phyloP scores from a whole-genome alignment of 192 early-diverging fungal genomes.

The Backusella westeae region DNA sequence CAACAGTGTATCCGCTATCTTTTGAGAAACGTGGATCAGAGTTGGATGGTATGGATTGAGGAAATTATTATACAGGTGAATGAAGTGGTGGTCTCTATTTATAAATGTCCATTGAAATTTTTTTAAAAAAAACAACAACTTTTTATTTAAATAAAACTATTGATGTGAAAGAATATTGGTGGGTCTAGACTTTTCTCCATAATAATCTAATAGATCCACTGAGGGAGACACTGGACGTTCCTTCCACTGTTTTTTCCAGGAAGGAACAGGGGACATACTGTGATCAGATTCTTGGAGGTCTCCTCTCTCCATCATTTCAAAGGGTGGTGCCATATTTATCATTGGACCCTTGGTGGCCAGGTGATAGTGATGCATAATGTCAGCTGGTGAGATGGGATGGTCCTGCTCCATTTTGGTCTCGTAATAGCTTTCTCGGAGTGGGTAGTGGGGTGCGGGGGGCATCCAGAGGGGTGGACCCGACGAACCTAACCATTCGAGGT shows the following conservation, averaged over 20 bases:
- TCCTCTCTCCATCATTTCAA: not conserved
- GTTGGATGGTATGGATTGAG: not conserved
- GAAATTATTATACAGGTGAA: not conserved
- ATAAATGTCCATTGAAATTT: not conserved
- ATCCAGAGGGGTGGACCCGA: not conserved
- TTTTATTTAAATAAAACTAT: not conserved
- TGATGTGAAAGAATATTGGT: constrained; percentile 1
- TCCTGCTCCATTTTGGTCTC: not conserved
- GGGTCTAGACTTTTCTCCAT: not conserved
- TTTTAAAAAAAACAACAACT: not conserved
- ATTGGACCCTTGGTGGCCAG: not conserved
- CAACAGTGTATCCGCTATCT: not conserved
- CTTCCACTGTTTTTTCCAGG: not conserved
- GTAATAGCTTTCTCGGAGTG: not conserved
- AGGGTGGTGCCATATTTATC: not conserved
- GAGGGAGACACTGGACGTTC: not conserved
- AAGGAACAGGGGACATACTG: too few relatives aligned
- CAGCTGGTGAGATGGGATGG: not conserved
- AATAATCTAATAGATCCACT: not conserved
- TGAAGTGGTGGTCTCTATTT: not conserved
- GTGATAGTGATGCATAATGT: not conserved
- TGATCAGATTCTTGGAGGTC: not conserved
- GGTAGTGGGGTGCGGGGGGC: not conserved
- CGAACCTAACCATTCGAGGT: too few relatives aligned
- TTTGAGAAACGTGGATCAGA: not conserved